These are phyloP conservation scores for Citrus glauca DNA, from an alignment of 345 rosid species.

Conservation along the genomic window DNA sequence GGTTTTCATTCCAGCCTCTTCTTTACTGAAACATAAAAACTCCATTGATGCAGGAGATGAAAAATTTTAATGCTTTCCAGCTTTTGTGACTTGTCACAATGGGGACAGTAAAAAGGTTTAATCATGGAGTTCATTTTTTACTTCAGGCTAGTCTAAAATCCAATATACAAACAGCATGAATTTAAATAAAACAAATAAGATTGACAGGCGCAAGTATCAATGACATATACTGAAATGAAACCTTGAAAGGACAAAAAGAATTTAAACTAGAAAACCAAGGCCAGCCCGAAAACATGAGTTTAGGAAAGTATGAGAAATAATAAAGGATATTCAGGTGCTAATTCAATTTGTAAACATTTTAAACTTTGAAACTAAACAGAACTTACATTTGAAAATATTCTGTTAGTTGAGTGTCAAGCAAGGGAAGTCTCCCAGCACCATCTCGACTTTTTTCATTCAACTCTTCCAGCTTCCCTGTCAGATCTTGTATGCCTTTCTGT, in stretches of 20 bases:
- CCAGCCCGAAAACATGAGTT: not conserved
- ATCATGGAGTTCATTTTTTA: not conserved
- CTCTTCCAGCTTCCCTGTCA: slow-evolving; percentile 62
- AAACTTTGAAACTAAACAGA: slow-evolving; percentile 9
- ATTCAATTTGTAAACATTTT: not conserved
- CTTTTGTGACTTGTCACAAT: not conserved
- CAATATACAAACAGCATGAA: not conserved
- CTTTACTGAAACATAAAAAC: slow-evolving; percentile 60
- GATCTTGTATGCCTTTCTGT: slow-evolving; percentile 63
- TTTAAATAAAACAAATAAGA: not conserved
- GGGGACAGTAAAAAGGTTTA: not conserved
- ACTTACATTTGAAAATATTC: slow-evolving; percentile 89
- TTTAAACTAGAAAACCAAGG: not conserved
- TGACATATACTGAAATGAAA: not conserved
- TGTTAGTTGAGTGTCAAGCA: slow-evolving; percentile 72
- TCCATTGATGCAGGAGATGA: not conserved
- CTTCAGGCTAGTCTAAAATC: not conserved
- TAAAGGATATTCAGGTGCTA: not conserved
- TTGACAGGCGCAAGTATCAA: not conserved
- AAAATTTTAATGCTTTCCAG: not conserved
- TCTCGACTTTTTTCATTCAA: slow-evolving; percentile 79
- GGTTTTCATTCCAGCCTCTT: slow-evolving; percentile 93
- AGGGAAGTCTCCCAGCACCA: slow-evolving; percentile 68
- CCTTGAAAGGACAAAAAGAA: not conserved
- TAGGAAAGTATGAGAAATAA: not conserved